Evolutionary conservation across 1,284 basidiomycete species (phyloP).

Genomic region (Cryptococcus sp.): DNA sequence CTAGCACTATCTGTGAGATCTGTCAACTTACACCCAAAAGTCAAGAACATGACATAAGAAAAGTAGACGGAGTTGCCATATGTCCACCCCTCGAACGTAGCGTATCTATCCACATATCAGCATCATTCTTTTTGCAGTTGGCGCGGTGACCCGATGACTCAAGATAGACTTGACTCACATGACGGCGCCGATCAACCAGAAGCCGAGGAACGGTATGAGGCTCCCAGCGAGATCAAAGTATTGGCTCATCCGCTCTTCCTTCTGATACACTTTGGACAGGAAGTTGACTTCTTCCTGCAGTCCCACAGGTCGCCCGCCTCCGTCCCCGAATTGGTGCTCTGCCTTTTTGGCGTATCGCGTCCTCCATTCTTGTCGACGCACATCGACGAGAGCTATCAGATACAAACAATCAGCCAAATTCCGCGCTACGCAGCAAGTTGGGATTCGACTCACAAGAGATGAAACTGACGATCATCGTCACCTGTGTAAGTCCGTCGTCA

Average conservation of each 20-base stretch:
- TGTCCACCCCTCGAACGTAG: neutral
- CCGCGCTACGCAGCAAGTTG: neutral
- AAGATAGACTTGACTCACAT: neutral
- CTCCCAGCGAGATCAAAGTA: neutral
- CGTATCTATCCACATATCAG: neutral
- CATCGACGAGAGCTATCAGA: neutral
- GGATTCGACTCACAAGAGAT: neutral
- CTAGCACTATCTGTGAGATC: too few species aligned
- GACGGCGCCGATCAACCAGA: neutral
- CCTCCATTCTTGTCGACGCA: neutral
- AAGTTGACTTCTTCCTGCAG: neutral
- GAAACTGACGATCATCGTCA: neutral
- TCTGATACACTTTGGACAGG: neutral
- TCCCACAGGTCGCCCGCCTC: neutral
- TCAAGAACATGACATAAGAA: neutral
- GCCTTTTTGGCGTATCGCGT: neutral
- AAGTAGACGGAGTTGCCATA: neutral
- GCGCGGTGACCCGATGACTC: too few species aligned
- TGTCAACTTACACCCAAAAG: neutral
- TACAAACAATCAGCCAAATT: neutral
- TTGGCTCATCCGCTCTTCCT: constrained; percentile 1
- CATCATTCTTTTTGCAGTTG: too few species aligned
- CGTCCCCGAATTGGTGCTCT: neutral
- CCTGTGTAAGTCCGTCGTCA: neutral
- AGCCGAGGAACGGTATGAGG: neutral